Evolutionary conservation across 345 rosid species (phyloP), one percentile per base, ranked within the genome.

Genomic region (Salix dunnii): DNA sequence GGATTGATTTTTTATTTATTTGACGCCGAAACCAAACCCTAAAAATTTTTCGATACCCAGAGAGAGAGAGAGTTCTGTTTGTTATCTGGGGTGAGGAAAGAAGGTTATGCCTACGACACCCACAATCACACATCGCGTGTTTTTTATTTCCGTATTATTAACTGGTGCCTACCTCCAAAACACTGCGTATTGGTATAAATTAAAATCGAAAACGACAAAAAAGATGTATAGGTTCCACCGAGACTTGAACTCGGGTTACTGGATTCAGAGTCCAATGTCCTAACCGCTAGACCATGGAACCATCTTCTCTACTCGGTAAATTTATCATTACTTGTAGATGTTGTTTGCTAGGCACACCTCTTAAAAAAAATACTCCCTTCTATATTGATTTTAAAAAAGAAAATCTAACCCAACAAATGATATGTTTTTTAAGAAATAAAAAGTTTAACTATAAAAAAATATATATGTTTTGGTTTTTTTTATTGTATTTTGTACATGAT

Each of bases 161-260:
- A 55, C 62, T 1, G 27, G 13, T n/a, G 27, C 27, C 11, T n/a
- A 8, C 62, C 27, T 4, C 5, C 10, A n/a, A 53, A 53, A 55
- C 62, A 27, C 62, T 2, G 28, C 28, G 62, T 55, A n/a, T n/a
- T 55, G 62, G 4, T 55, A 9, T 7, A 55, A 6, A 55, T 53
- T 53, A 10, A 40, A 40, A 40, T 40, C 2, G 43, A 2, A 40
- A 40, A 40, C 0, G 3, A 40, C 43, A 40, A 40, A 11, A 11
- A 2, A 40, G 0, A 10, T 10, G 0, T 2, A 0, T 0, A 68
- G 82, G 70, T 49, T 64, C 82, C 75, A 76, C 78, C 76, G 73
- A 72, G 80, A 76, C 25, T 79, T 82, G 82, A 82, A 82, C 78
- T 79, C 67, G 81, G 85, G 83, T 83, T 76, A 79, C 80, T 55